Evolutionary conservation across 176 grass and related monocot genomes (phyloP), one percentile per base, ranked within the genome.

Genomic region (Ananas comosus): DNA sequence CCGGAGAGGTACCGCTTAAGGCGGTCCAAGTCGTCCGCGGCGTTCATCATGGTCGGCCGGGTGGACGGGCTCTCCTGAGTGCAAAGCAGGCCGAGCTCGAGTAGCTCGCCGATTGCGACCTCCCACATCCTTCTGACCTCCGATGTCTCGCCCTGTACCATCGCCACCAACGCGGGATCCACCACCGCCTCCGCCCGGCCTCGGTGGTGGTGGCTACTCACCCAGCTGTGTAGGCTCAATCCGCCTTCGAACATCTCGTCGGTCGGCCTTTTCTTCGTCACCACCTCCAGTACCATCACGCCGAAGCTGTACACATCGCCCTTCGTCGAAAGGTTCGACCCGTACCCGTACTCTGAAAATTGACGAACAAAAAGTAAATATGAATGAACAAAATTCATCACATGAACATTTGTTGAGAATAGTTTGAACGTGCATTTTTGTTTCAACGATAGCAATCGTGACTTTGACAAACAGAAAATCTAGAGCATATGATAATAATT

Each of bases 231-330:
- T 63, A 97, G 47, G 71, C 83, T 92, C 70, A 85, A 28, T 51
- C 79, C 93, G 0, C 53, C 86, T 49, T 81, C 89, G 49, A 97
- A 92, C 82, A 90, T 85, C 65, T 97, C 82, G 9, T 92, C 89
- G 0, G 82, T 92, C 0, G 89, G 93, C 50, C 77, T 81, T 72
- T 19, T 89, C 49, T 74, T 85, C 65, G 89, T 97, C 65, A 92
- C 79, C 64, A 90, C 57, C 51, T 92, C 89, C 14, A 92, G 78
- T 61, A 97, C 82, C 42, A 97, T 73, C 51, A 97, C 72, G 11
- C 93, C 89, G 70, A 97, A 97, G 82, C 93, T 97, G 82, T 90
- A 92, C 29, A 92, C 86, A 72, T 97, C 93, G 2, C 93, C 93
- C 71, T 85, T 97, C 6, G 83, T 90, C 13, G 86, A 87, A 54